phyloP scores from a whole-genome alignment of 2,329 filamentous ascomycete genomes.

The Fusarium torreyae region DNA sequence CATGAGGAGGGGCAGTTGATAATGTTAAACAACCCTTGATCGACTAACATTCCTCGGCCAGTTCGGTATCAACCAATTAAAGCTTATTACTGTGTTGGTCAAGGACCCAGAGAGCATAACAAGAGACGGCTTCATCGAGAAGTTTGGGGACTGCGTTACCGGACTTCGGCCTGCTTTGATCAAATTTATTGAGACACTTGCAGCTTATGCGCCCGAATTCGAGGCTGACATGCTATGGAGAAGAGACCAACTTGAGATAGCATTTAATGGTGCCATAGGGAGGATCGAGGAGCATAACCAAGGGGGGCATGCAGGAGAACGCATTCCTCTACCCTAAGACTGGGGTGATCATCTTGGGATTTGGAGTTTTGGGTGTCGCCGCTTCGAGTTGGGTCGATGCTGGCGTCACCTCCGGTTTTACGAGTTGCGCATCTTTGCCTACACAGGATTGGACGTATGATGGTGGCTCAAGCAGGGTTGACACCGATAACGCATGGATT shows the following conservation, averaged over 20 bases:
- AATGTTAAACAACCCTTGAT: neutral
- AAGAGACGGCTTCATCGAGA: constrained; percentile 21
- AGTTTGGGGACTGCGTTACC: constrained; percentile 32
- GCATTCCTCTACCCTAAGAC: constrained; percentile 27
- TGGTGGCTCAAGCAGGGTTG: constrained; percentile 27
- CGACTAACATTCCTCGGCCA: constrained; percentile 15
- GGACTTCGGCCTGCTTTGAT: constrained; percentile 11
- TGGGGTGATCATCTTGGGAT: constrained; percentile 27
- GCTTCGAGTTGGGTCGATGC: neutral
- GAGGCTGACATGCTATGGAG: constrained; percentile 27
- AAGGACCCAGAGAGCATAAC: constrained; percentile 11
- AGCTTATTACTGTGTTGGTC: constrained; percentile 13
- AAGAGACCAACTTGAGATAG: constrained; percentile 24
- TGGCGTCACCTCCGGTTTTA: constrained; percentile 9
- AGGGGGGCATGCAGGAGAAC: neutral
- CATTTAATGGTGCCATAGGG: constrained; percentile 5
- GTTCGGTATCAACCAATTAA: constrained; percentile 29
- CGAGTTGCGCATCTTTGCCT: constrained; percentile 2
- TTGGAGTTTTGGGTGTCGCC: neutral
- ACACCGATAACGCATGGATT: constrained; percentile 14
- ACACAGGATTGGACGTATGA: constrained; percentile 2
- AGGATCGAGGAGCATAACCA: constrained; percentile 6
- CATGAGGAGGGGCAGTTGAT: neutral
- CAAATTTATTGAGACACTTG: constrained; percentile 16
- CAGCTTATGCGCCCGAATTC: constrained; percentile 14